Evolutionary conservation across 306 rosid species (phyloP).

Genomic region (Parietaria judaica): DNA sequence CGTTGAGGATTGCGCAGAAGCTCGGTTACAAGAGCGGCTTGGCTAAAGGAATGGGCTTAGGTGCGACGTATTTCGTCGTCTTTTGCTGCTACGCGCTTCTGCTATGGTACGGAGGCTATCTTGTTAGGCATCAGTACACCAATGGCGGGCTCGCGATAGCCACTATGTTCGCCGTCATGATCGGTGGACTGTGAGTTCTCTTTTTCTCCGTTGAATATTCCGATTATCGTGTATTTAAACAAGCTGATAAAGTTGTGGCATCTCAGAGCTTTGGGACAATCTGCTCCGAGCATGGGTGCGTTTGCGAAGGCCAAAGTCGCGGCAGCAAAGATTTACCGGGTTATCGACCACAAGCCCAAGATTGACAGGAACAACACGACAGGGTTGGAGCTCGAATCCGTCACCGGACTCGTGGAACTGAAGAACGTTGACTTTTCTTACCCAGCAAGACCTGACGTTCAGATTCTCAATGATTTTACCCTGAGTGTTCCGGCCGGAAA

Average conservation of each 20-base stretch:
- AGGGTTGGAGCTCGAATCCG: slow-evolving; percentile 62
- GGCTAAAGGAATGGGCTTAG: slow-evolving; percentile 92
- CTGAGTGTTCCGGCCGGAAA: slow-evolving; percentile 87
- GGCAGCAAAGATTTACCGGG: slow-evolving; percentile 69
- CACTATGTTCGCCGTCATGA: slow-evolving; percentile 96
- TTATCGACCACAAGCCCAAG: slow-evolving; percentile 84
- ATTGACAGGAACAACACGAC: slow-evolving; percentile 67
- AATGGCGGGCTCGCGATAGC: slow-evolving; percentile 98
- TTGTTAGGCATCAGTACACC: slow-evolving; percentile 80
- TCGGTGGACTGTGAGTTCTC: slow-evolving; percentile 80
- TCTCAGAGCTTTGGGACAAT: slow-evolving; percentile 84
- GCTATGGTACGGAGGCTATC: slow-evolving; percentile 94
- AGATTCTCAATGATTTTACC: slow-evolving; percentile 58
- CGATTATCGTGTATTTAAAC: neutral
- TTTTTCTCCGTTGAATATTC: neutral
- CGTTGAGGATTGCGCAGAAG: slow-evolving; percentile 71
- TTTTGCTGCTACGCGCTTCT: slow-evolving; percentile 96
- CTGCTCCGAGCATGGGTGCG: slow-evolving; percentile 94
- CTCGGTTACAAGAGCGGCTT: slow-evolving; percentile 82
- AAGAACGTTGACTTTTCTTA: slow-evolving; percentile 77
- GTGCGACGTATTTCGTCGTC: slow-evolving; percentile 94
- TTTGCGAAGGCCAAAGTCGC: slow-evolving; percentile 95
- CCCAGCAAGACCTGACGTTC: slow-evolving; percentile 86
- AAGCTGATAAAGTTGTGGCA: neutral
- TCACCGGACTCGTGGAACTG: slow-evolving; percentile 78